These are phyloP conservation scores for Phytopythium delawarense DNA, from an alignment of 352 stramenopile species.

Conservation along the genomic window DNA sequence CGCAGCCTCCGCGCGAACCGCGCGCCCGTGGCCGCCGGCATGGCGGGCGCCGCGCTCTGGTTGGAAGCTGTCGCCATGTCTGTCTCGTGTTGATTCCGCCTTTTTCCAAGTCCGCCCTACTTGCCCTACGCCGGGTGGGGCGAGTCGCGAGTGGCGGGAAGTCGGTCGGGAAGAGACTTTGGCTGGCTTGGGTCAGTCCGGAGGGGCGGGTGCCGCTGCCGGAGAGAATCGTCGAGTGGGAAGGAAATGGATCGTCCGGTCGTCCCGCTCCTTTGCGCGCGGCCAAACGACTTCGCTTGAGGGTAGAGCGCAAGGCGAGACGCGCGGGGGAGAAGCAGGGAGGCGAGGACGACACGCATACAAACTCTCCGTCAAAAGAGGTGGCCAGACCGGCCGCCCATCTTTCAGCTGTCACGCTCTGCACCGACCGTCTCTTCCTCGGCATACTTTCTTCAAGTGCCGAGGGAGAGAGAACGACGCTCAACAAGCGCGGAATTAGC, in stretches of 20 bases:
- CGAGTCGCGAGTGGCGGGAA: neutral
- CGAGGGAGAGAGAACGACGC: neutral
- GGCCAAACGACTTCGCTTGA: neutral
- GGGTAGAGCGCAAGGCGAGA: neutral
- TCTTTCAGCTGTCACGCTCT: slow-evolving; percentile 21
- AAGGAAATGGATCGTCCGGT: slow-evolving; percentile 8
- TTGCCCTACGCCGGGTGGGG: neutral
- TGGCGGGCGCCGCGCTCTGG: slow-evolving; percentile 8
- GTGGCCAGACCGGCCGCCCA: neutral
- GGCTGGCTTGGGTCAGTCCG: neutral
- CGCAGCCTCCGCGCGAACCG: slow-evolving; percentile 66
- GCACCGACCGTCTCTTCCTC: slow-evolving; percentile 25
- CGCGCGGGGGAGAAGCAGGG: neutral
- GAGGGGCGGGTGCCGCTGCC: slow-evolving; percentile 5
- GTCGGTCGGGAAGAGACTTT: neutral
- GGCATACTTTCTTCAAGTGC: neutral
- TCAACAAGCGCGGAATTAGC: neutral
- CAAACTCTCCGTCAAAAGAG: neutral
- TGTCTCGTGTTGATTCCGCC: neutral
- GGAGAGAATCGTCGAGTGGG: slow-evolving; percentile 30
- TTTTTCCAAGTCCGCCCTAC: neutral
- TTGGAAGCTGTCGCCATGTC: slow-evolving; percentile 1
- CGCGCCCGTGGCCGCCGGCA: slow-evolving; percentile 8
- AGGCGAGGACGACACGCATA: slow-evolving; percentile 3
- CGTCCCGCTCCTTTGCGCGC: neutral